Base-by-base conservation (phyloP, 78 protist species). In the Diacronema lutheri region DNA sequence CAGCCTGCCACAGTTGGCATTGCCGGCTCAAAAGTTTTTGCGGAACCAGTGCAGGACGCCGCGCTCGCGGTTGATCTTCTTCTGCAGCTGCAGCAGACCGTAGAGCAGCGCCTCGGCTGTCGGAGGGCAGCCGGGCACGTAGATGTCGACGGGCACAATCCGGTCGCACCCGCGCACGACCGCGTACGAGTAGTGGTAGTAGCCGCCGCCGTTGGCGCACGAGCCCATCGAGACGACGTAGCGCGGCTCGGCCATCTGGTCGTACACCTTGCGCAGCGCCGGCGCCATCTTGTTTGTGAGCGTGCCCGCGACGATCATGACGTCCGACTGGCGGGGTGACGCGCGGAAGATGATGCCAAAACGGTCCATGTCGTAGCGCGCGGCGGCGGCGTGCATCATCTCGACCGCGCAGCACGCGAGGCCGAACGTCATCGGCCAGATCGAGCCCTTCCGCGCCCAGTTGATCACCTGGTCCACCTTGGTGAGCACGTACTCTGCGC, bases 71-170 rank as follows among this genome's bases (percentile, higher is more conserved):
- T 55, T 19, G 50, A 96, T 93, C 89, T 96, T 96, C 92, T 92
- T 94, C 81, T 94, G 96, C 61, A 96, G 93, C 88, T 90, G 95
- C 23, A 95, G 41, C 29, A 96, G 41, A 60, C 97, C 96, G 93
- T 93, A 96, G 68, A 96, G 76, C 44, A 96, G 93, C 29, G 97
- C 98, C 86, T 96, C 98, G 6, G 97, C 96, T n/a, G 97, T 89
- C n/a, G 99, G 99, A 61, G 99, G 99, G 90, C 99, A 97, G 78
- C 99, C 99, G 61, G 99, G 99, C 21, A 97, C 96, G 89, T 95
- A 97, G 86, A 95, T 88, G 88, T 97, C 99, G 9, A 97, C 99
- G 60, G 99, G 99, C 25, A 97, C 93, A 25, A 95, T 94, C 44
- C 96, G 95, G 79, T 97, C 99, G 71, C 98, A 95, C n/a, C 99